Conservation (phyloP, 306 rosid species). For the Cicer pinnatifidum region DNA sequence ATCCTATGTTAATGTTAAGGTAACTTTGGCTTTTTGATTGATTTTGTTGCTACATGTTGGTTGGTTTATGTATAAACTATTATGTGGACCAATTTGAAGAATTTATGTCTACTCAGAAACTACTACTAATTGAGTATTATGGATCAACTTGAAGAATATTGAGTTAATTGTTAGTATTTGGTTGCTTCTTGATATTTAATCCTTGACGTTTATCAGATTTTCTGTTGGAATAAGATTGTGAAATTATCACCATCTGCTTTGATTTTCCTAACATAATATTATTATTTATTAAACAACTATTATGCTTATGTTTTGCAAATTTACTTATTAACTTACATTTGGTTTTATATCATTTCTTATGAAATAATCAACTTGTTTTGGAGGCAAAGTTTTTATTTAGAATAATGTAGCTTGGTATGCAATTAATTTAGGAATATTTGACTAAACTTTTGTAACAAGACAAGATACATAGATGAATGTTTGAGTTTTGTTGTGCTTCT, state of each 20-base stretch:
- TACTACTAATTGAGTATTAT: constrained; percentile 20
- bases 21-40: constrained; percentile 46
- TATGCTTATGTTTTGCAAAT: no score
- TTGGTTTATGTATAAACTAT: constrained; percentile 25
- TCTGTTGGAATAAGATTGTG: background rate
- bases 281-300: no score
- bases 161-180: constrained; percentile 24
- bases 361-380: no score
- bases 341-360: no score
- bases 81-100: constrained; percentile 43
- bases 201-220: background rate
- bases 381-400: no score
- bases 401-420: background rate
- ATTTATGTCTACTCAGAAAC: constrained; percentile 13
- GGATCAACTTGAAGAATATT: constrained; percentile 10
- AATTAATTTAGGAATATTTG: background rate
- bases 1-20: constrained; percentile 44
- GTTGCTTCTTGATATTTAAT: constrained; percentile 19
- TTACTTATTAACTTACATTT: no score
- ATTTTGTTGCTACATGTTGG: background rate
- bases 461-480: background rate
- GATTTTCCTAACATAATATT: no score
- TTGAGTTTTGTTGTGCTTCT: background rate
- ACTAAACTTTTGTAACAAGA: background rate
- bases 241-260: no score